A percentile compares a stretch with the other conserved stretches of the same genome.
phyloP scores from a whole-genome alignment of 2,329 filamentous ascomycete species.

The Exophiala calicioides region DNA sequence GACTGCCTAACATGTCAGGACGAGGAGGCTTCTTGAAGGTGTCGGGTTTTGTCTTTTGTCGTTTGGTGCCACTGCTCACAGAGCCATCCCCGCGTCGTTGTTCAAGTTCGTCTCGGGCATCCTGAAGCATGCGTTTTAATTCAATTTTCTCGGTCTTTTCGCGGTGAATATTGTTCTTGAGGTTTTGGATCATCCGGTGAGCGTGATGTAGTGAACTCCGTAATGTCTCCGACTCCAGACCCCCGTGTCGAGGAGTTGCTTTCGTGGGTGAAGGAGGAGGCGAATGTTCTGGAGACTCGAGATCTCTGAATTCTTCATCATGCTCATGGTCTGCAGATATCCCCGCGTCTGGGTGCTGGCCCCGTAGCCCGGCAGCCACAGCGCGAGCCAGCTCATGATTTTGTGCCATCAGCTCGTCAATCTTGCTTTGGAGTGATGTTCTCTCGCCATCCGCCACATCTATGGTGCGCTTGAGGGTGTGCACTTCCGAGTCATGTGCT shows the following conservation, averaged over 20 bases:
- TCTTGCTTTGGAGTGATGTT: constrained; percentile 73
- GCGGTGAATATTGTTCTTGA: constrained; percentile 91
- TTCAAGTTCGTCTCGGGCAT: constrained; percentile 89
- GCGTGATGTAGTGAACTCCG: constrained; percentile 93
- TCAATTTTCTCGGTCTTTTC: constrained; percentile 99
- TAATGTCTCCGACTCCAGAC: constrained; percentile 92
- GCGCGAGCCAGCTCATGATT: constrained; percentile 89
- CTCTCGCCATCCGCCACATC: constrained; percentile 77
- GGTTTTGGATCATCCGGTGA: constrained; percentile 92
- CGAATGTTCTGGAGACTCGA: constrained; percentile 81
- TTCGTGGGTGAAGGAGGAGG: constrained; percentile 89
- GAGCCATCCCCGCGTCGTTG: constrained; percentile 56
- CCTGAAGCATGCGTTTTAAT: constrained; percentile 90
- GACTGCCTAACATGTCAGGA: constrained; percentile 72
- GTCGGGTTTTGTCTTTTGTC: constrained; percentile 63
- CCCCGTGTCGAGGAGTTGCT: constrained; percentile 80
- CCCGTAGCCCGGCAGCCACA: constrained; percentile 71
- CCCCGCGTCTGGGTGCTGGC: constrained; percentile 56
- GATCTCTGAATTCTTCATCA: constrained; percentile 62
- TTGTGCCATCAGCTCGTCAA: constrained; percentile 83
- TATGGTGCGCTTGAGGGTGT: constrained; percentile 77
- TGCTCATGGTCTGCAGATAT: constrained; percentile 55
- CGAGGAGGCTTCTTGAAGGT: constrained; percentile 76
- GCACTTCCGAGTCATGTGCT: constrained; percentile 85
- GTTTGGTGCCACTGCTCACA: constrained; percentile 53